Base-by-base conservation (phyloP, 352 stramenopile genomes). In the Blastocystis sp. region DNA sequence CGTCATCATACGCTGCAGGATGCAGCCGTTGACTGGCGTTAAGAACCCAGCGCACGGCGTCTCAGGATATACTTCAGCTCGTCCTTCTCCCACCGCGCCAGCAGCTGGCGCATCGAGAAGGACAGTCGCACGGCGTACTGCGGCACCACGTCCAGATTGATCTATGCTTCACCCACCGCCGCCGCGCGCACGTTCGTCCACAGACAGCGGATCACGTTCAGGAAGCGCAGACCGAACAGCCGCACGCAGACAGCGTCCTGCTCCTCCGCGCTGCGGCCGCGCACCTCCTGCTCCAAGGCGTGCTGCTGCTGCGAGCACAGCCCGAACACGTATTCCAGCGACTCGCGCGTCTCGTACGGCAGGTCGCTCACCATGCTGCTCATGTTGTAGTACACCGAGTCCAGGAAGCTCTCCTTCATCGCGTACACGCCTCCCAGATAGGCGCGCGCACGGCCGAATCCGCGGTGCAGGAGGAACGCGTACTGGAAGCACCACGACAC, bases 111-210 rank as follows among this genome's bases (percentile, higher is more conserved):
- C 48, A 56, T 56, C 5, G 48, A 56, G 48, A 56, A 56, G 48
- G 48, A 7, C 5, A 56, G 48, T 7, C 48, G 48, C 48, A 0
- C 48, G 5, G 48, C 48, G 48, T 56, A 56, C 48, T 56, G 48
- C 5, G 48, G 48, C 48, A 56, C 48, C 5, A 17, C 14, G 48
- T 56, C 48, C 48, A 56, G 48, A 14, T 56, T 56, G 48, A 56
- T 56, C 48, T 56, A 14, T 14, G 48, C 48, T 0, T 56, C 5
- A 56, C 5, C 48, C 14, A 7, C 48, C n/a, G 10, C 23, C 48
- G 65, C 52, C 23, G 69, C 17, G 21, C 66, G 52, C 52, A 84
- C 52, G 14, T 84, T 84, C 40, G 34, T 64, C 74, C 74, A 84
- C n/a, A 84, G 19, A 2, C 48, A n/a, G 9, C 74, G 52, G 14